Percentiles rank a stretch among this genome's conserved stretches.
Conservation (phyloP, 768 basidiomycete species). For the Agrocybe pediades region DNA sequence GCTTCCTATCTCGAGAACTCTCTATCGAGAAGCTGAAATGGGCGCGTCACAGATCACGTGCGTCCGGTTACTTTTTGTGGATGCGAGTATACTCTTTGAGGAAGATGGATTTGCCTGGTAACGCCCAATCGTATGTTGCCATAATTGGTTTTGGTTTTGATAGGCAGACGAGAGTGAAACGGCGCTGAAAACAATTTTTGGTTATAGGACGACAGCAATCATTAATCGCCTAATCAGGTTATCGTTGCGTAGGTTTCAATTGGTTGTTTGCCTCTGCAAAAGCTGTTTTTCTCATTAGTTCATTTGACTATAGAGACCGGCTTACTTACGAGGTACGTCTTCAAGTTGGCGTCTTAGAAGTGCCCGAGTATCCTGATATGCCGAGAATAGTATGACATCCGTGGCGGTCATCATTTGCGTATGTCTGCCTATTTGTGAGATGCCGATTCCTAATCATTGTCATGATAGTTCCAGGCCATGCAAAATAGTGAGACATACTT, state of each 20-base stretch:
- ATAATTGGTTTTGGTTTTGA: too few species aligned
- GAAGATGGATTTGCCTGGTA: constrained; percentile 7
- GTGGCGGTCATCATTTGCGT: constrained; percentile 14
- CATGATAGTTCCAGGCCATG: constrained; percentile 6
- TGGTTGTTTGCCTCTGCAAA: too few species aligned
- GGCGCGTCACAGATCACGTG: too few species aligned
- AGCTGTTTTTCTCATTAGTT: neutral
- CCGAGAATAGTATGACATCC: constrained; percentile 8
- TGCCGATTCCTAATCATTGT: neutral
- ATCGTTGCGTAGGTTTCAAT: constrained; percentile 15
- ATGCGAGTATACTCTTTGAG: constrained; percentile 6
- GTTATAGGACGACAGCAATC: constrained; percentile 7
- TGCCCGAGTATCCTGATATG: neutral
- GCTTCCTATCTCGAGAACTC: too few species aligned
- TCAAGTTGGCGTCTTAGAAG: neutral
- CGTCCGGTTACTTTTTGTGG: too few species aligned
- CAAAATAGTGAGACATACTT: constrained; percentile 4
- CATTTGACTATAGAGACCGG: constrained; percentile 13
- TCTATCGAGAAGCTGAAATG: too few species aligned
- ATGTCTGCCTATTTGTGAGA: neutral
- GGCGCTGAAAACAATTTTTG: neutral
- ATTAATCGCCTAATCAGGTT: constrained; percentile 18
- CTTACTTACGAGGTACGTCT: constrained; percentile 10
- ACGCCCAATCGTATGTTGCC: constrained; percentile 9
- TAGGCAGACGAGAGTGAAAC: too few species aligned